Conservation (phyloP, 176 grass and related monocot genomes). For the Puccinellia tenuiflora region DNA sequence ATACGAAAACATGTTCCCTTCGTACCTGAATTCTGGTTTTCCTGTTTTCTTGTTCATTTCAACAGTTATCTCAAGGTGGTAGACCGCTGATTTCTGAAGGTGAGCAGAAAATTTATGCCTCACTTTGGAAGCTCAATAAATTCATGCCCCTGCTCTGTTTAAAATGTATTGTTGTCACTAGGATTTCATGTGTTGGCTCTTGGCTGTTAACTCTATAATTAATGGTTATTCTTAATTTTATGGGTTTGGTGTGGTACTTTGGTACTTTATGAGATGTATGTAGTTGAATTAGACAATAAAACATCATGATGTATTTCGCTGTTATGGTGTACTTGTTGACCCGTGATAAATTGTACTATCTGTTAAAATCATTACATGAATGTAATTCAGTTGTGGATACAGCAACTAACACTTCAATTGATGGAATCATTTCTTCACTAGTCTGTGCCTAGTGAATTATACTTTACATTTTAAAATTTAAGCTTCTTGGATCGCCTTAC, state of each 20-base stretch:
- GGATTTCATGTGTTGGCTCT: not conserved
- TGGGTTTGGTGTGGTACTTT: not conserved
- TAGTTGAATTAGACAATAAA: not conserved
- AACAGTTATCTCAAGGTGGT: slow-evolving; percentile 26
- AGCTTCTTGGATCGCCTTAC: not conserved
- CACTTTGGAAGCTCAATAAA: not conserved
- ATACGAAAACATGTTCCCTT: not conserved
- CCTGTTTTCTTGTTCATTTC: not conserved
- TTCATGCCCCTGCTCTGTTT: not conserved
- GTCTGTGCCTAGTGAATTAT: not conserved
- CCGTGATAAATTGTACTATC: not conserved
- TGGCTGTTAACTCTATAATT: not conserved
- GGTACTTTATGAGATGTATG: not conserved
- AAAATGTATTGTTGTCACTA: not conserved
- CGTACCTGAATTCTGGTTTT: not conserved
- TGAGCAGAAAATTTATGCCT: slow-evolving; percentile 23
- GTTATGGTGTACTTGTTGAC: not conserved
- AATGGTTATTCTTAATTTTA: not conserved
- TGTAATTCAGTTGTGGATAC: not conserved
- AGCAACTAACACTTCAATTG: not conserved
- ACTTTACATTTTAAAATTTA: not conserved
- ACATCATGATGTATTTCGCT: not conserved
- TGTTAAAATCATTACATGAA: slow-evolving; percentile 9
- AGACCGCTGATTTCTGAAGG: slow-evolving; percentile 39
- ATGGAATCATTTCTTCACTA: slow-evolving; percentile 1